A percentile compares a stretch with the other conserved stretches of the same genome.
phyloP scores from a whole-genome alignment of 2,329 filamentous ascomycete genomes.

The Ascochyta rabiei region DNA sequence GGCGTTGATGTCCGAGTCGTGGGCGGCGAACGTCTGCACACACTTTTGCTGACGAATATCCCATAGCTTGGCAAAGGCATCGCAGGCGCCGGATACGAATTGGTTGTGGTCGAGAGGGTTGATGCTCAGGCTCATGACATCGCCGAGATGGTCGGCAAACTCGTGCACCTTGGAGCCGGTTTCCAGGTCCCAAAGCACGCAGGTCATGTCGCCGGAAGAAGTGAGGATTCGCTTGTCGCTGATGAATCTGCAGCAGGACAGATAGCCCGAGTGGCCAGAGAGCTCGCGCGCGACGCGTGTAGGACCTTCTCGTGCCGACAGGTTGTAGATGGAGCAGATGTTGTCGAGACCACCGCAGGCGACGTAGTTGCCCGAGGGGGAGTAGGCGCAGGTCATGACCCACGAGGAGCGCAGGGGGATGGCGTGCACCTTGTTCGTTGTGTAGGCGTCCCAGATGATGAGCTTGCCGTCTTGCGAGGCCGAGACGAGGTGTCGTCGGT shows the following conservation, averaged over 20 bases:
- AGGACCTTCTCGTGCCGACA: conserved; percentile 95
- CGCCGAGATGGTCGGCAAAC: conserved; percentile 96
- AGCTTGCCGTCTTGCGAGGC: conserved; percentile 99
- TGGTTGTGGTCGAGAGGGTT: conserved; percentile 99
- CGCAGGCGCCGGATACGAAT: conserved; percentile 98
- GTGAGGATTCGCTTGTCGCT: conserved; percentile 98
- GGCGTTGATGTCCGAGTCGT: conserved; percentile 99
- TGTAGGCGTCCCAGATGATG: conserved; percentile 99
- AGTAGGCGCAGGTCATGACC: conserved; percentile 99
- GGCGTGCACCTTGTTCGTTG: conserved; percentile 98
- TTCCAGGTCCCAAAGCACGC: conserved; percentile 99
- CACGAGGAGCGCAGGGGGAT: conserved; percentile 96
- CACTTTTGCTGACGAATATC: conserved; percentile 98
- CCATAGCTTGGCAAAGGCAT: conserved; percentile 98
- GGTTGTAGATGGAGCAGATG: conserved; percentile 99
- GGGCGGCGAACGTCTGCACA: conserved; percentile 96
- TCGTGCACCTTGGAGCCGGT: conserved; percentile 96
- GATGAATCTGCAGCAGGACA: conserved; percentile 98
- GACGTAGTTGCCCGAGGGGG: conserved; percentile 96
- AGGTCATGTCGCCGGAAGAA: conserved; percentile 99
- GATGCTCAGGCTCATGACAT: conserved; percentile 99
- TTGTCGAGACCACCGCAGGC: conserved; percentile 98
- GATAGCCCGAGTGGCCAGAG: conserved; percentile 94
- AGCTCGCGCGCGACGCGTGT: conserved; percentile 94
- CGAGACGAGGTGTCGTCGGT: conserved; percentile 94